A percentile compares a stretch with the other conserved stretches of the same genome.
These are phyloP conservation scores for Colletotrichum sansevieriae DNA, from an alignment of 2,329 filamentous ascomycete genomes.

Conservation along the genomic window DNA sequence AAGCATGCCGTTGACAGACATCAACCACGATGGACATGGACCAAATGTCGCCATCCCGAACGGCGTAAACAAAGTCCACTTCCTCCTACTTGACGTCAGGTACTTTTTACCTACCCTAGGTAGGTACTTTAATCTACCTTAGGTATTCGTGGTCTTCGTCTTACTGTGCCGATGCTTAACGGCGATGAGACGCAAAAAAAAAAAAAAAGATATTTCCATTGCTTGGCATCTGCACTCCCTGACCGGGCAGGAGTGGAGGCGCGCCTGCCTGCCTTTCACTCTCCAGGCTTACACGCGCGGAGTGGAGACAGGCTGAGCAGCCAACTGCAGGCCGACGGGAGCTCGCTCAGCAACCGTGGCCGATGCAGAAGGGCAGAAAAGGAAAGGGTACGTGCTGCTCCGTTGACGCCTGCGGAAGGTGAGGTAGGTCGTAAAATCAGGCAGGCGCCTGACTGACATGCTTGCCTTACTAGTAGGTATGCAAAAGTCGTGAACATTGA, in stretches of 20 bases:
- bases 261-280: background rate
- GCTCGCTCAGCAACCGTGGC: background rate
- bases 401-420: too few relatives aligned
- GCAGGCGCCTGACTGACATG: background rate
- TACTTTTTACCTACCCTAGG: background rate
- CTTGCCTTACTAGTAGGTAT: too few relatives aligned
- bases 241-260: conserved; percentile 10
- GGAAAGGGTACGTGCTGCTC: background rate
- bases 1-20: background rate
- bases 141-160: too few relatives aligned
- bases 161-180: too few relatives aligned
- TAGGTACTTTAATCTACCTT: too few relatives aligned
- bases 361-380: background rate
- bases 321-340: background rate
- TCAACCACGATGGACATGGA: background rate
- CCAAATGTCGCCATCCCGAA: background rate
- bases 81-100: too few relatives aligned
- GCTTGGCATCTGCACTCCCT: conserved; percentile 24
- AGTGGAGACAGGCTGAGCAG: conserved; percentile 6
- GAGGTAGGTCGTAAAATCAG: background rate
- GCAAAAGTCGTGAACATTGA: too few relatives aligned
- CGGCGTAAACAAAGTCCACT: background rate
- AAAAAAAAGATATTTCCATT: background rate
- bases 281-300: conserved; percentile 2
- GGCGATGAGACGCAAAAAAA: background rate